Percentiles rank a stretch among this genome's conserved stretches.
phyloP scores from a whole-genome alignment of 2,329 filamentous ascomycete species.

The Cyanodermella asteris region DNA sequence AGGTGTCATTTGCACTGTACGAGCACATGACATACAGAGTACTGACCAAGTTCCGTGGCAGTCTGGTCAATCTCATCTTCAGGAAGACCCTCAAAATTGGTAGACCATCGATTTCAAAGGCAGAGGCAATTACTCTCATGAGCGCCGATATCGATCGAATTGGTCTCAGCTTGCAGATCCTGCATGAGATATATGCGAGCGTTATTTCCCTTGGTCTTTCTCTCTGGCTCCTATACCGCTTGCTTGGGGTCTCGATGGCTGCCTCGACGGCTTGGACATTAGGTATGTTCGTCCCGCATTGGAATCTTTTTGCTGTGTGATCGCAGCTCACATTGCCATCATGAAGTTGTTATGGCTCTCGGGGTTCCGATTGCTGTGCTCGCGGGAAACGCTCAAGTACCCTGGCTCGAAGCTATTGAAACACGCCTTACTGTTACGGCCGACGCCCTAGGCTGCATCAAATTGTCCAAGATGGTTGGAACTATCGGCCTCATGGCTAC shows the following conservation, averaged over 20 bases:
- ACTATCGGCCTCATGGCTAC: conserved; percentile 20
- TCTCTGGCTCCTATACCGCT: conserved; percentile 19
- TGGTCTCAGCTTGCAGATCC: conserved; percentile 17
- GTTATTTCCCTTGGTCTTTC: conserved; percentile 23
- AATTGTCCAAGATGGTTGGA: conserved; percentile 29
- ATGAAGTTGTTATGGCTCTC: conserved; percentile 14
- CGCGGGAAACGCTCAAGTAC: conserved; percentile 15
- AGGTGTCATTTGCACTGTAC: too few relatives aligned
- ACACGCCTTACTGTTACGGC: conserved; percentile 26
- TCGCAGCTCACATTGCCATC: conserved; percentile 12
- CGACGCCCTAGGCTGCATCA: conserved; percentile 27
- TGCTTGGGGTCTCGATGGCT: conserved; percentile 22
- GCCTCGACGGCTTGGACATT: conserved; percentile 22
- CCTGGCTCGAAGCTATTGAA: conserved; percentile 29
- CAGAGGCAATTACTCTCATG: conserved; percentile 22
- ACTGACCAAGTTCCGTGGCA: conserved; percentile 7
- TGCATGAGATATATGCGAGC: conserved; percentile 25
- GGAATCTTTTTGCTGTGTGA: conserved; percentile 1
- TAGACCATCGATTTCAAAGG: conserved; percentile 15
- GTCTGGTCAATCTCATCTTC: conserved; percentile 8
- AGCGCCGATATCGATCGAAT: conserved; percentile 25
- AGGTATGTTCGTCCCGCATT: conserved; percentile 11
- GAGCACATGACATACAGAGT: conserved; percentile 5
- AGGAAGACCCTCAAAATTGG: conserved; percentile 10
- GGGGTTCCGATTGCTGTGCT: conserved; percentile 3